Base-by-base conservation (phyloP, 2,329 filamentous ascomycete genomes). In the Cercospora brassicicola region DNA sequence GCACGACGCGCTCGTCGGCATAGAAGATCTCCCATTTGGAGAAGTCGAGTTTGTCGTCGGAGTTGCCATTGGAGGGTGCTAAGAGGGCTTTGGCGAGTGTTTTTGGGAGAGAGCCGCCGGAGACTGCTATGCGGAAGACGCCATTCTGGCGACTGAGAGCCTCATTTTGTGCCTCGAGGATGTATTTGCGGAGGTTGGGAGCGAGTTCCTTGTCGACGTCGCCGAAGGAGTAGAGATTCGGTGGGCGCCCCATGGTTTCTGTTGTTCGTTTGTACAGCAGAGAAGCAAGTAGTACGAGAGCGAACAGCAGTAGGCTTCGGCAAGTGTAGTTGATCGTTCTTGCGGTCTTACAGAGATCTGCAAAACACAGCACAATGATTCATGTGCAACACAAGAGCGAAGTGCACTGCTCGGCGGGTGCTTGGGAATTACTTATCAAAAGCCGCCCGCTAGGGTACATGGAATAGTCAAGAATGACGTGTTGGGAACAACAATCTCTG, bases 1-100 rank as follows among this genome's bases (percentile, higher is more conserved):
- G 91, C 63, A 98, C 95, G 74, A 92, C 92, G 77, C 95, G 92
- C 85, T 99, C 95, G 79, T 99, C 95, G 78, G 94, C 94, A 81
- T 97, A 98, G 86, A 98, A 99, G 78, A 99, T 92, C 77, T 98
- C 92, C 95, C 95, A 99, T 80, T 92, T 93, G 78, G 86, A 84
- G 81, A 96, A 97, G 75, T 91, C 85, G 73, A 94, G 82, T 3
- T 83, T 85, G 77, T 93, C 91, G 66, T 89, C 82, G 39, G 78
- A 73, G 42, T 78, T 80, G 59, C 81, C 84, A 68, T 83, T 80
- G 82, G 81, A 73, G 8, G 73, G 71, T n/a, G 74, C 69, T 28
- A 98, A 88, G 10, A 98, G 88, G 9, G 93, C 93, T 79, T 92
- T 88, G 56, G 93, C 93, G 51, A 99, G 90, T 13, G 90, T 92